Conservation (phyloP, 116 monocot species). For the Trichopus zeylanicus region DNA sequence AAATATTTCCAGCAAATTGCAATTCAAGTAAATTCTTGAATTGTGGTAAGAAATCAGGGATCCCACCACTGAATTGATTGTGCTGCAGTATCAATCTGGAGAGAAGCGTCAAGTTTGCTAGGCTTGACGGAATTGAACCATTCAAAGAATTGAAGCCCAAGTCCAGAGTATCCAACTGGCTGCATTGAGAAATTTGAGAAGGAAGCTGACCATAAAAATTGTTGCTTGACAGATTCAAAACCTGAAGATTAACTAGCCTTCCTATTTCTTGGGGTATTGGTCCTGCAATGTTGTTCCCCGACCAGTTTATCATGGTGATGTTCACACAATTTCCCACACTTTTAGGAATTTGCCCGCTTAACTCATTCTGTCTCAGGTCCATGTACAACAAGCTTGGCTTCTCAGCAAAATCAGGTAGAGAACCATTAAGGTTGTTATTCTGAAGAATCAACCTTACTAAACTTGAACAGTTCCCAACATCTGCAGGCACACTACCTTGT, state of each 20-base stretch:
- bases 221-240: constrained; percentile 57
- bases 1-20: constrained; percentile 51
- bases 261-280: constrained; percentile 53
- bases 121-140: constrained; percentile 48
- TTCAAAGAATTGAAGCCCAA: constrained; percentile 73
- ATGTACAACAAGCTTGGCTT: constrained; percentile 32
- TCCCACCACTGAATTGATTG: constrained; percentile 58
- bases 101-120: constrained; percentile 42
- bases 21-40: constrained; percentile 47
- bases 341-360: constrained; percentile 42
- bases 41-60: constrained; percentile 44
- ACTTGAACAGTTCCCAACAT: constrained; percentile 54
- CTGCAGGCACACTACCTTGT: constrained; percentile 47
- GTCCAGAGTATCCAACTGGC: constrained; percentile 43
- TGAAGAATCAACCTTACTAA: constrained; percentile 58
- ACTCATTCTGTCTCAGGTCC: constrained; percentile 48
- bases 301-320: constrained; percentile 53
- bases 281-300: constrained; percentile 53
- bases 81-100: constrained; percentile 39
- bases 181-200: constrained; percentile 50
- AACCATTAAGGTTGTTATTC: constrained; percentile 48
- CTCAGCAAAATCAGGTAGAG: constrained; percentile 41
- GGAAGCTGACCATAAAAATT: constrained; percentile 49
- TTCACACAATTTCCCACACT: constrained; percentile 62
- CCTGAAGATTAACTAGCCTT: constrained; percentile 35